phyloP scores from a whole-genome alignment of 2,329 filamentous ascomycete species.

The Exophiala sp. region DNA sequence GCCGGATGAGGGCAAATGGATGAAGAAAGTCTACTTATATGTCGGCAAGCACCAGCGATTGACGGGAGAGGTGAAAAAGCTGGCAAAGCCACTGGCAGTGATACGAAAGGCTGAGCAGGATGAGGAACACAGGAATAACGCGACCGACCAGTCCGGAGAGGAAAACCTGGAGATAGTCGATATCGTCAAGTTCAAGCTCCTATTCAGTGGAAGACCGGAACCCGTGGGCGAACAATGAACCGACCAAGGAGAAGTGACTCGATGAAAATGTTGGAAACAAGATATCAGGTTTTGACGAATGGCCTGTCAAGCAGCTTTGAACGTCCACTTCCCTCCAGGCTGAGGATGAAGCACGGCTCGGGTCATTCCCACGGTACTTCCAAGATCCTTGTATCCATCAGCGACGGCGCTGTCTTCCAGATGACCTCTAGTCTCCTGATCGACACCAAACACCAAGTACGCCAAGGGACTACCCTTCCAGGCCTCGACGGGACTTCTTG shows the following conservation, averaged over 20 bases:
- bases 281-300: neutral
- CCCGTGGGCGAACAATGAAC: slow-evolving; percentile 58
- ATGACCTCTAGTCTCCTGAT: slow-evolving; percentile 14
- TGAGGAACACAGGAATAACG: slow-evolving; percentile 24
- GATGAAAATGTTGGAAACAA: neutral
- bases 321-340: neutral
- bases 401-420: neutral
- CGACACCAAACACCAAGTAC: slow-evolving; percentile 3
- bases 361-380: neutral
- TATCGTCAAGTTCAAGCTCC: slow-evolving; percentile 78
- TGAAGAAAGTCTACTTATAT: slow-evolving; percentile 85
- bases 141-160: slow-evolving; percentile 34
- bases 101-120: slow-evolving; percentile 54
- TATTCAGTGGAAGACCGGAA: slow-evolving; percentile 81
- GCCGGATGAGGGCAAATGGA: slow-evolving; percentile 66
- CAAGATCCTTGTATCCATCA: neutral
- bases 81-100: slow-evolving; percentile 75
- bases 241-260: neutral
- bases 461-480: slow-evolving; percentile 16
- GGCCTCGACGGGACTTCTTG: slow-evolving; percentile 1
- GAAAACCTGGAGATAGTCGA: slow-evolving; percentile 76
- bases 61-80: slow-evolving; percentile 84
- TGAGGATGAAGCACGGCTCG: neutral
- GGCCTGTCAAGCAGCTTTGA: neutral
- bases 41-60: slow-evolving; percentile 85